A percentile compares a stretch with the other conserved stretches of the same genome.
Evolutionary conservation across 1,139 yeast species (phyloP).

Genomic region (Candida dubliniensis): DNA sequence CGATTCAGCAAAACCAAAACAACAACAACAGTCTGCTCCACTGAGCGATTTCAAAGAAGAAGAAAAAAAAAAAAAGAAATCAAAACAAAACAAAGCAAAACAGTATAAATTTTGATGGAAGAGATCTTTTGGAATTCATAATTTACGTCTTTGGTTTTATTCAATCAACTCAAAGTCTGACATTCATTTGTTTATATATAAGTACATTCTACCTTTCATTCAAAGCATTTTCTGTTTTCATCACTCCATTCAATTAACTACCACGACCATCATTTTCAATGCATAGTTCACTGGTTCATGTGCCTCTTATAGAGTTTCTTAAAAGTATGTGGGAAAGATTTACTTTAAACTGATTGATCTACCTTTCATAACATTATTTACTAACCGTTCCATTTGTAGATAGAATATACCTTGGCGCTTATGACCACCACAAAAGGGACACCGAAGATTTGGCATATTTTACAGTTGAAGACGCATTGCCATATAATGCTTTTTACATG

Average conservation of each 20-base stretch:
- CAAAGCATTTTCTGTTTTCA: background rate
- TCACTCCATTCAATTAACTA: background rate
- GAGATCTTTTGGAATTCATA: background rate
- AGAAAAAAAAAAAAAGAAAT: background rate
- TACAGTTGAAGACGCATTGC: slow-evolving; percentile 88
- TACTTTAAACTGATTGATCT: background rate
- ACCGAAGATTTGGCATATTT: slow-evolving; percentile 77
- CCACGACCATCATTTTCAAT: slow-evolving; percentile 5
- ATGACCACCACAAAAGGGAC: slow-evolving; percentile 75
- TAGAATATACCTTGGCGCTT: slow-evolving; percentile 88
- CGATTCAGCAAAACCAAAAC: background rate
- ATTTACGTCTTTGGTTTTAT: background rate
- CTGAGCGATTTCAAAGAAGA: background rate
- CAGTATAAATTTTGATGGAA: too few relatives aligned
- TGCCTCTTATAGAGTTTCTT: slow-evolving; percentile 47
- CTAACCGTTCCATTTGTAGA: slow-evolving; percentile 43
- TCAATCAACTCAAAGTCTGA: background rate
- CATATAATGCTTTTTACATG: slow-evolving; percentile 88
- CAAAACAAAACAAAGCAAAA: background rate
- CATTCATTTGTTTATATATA: too few relatives aligned
- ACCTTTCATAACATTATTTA: slow-evolving; percentile 8
- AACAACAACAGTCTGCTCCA: background rate
- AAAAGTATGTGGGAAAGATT: slow-evolving; percentile 32
- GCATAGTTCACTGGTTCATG: slow-evolving; percentile 15
- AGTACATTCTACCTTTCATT: background rate